These are phyloP conservation scores for Coemansia sp. DNA, from an alignment of 192 early-diverging fungal genomes.

Conservation along the genomic window DNA sequence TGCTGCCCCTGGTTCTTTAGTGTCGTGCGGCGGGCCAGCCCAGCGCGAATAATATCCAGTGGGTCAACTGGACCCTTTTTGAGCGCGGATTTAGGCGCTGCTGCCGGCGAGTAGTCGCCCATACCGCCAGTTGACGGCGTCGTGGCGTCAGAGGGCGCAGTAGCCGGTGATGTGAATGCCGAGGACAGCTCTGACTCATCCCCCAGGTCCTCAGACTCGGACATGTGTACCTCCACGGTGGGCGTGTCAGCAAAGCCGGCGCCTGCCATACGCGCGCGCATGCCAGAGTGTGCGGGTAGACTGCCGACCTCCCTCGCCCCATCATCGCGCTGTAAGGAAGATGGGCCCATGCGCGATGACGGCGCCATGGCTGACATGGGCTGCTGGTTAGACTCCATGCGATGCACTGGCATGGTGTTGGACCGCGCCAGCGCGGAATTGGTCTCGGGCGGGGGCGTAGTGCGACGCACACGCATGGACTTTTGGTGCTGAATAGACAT, in stretches of 20 bases:
- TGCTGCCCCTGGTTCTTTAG: constrained; percentile 52
- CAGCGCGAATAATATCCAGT: constrained; percentile 55
- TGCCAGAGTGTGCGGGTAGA: constrained; percentile 18
- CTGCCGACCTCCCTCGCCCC: constrained; percentile 18
- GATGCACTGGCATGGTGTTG: constrained; percentile 51
- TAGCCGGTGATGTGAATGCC: constrained; percentile 27
- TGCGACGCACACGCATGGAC: constrained; percentile 51
- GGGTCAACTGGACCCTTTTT: constrained; percentile 49
- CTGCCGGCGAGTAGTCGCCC: constrained; percentile 1
- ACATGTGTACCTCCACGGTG: constrained; percentile 22
- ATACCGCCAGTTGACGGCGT: constrained; percentile 4
- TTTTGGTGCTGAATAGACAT: constrained; percentile 41
- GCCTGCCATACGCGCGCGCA: constrained; percentile 1
- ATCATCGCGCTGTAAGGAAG: constrained; percentile 18
- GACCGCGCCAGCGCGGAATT: constrained; percentile 43
- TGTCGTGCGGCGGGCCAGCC: constrained; percentile 50
- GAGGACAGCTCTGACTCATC: constrained; percentile 22
- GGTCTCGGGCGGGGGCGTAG: constrained; percentile 49
- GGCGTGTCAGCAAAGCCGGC: constrained; percentile 17
- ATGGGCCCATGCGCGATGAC: constrained; percentile 11
- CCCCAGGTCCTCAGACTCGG: constrained; percentile 15
- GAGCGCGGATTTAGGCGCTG: constrained; percentile 30
- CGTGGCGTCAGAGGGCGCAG: not conserved
- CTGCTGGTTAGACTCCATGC: constrained; percentile 23
- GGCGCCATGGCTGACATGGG: constrained; percentile 11